Percentiles rank a stretch among this genome's conserved stretches.
These are phyloP conservation scores for Diaporthe batatas DNA, from an alignment of 2,329 filamentous ascomycete species.

Conservation along the genomic window DNA sequence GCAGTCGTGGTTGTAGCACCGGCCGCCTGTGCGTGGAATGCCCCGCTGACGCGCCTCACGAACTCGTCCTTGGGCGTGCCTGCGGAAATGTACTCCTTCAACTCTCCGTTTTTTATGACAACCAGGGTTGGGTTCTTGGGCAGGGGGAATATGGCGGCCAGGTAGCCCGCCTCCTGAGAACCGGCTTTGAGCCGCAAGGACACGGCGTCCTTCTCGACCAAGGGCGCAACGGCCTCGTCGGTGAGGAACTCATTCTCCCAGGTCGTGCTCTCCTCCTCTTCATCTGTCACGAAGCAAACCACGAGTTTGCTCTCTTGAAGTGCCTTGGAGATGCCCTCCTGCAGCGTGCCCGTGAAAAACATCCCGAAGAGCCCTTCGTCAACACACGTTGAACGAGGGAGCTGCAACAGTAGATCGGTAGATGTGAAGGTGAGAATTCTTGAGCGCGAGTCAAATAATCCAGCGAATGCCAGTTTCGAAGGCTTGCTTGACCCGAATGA, in stretches of 20 bases:
- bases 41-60: constrained; percentile 64
- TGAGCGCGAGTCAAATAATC: not conserved
- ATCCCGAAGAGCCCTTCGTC: constrained; percentile 60
- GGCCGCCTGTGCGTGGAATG: constrained; percentile 46
- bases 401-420: not conserved
- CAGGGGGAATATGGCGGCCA: constrained; percentile 87
- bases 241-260: constrained; percentile 81
- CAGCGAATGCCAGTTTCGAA: not conserved
- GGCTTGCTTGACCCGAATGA: not conserved
- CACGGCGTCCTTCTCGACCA: constrained; percentile 74
- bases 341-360: constrained; percentile 86
- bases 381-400: not conserved
- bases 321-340: constrained; percentile 83
- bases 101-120: constrained; percentile 81
- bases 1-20: constrained; percentile 32
- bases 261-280: constrained; percentile 73
- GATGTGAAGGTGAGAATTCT: not conserved
- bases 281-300: constrained; percentile 89
- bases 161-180: constrained; percentile 84
- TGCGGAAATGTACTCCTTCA: constrained; percentile 81
- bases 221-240: constrained; percentile 64
- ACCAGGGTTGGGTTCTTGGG: constrained; percentile 82
- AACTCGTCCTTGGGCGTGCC: constrained; percentile 77
- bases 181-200: constrained; percentile 78
- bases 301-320: constrained; percentile 83